phyloP scores from a whole-genome alignment of 2,329 filamentous ascomycete species.

The Cryphonectria nitschkei region DNA sequence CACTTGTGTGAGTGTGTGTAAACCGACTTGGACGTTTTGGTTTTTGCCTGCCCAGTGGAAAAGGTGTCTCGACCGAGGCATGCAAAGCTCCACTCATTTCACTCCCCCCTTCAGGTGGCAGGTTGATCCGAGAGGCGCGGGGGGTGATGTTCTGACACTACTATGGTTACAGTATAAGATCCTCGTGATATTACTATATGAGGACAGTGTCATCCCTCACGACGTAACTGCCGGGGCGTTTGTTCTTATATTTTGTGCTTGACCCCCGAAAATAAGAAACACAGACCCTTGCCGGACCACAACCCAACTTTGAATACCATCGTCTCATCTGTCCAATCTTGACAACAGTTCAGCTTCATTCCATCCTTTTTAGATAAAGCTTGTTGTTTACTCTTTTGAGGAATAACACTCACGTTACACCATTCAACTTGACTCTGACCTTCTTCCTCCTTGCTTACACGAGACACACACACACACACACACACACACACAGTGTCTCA shows the following conservation, averaged over 20 bases:
- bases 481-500: background rate
- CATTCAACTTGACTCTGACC: background rate
- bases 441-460: background rate
- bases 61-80: background rate
- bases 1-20: no score
- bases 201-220: background rate
- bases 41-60: background rate
- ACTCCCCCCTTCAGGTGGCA: background rate
- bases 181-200: background rate
- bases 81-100: background rate
- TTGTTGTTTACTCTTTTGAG: background rate
- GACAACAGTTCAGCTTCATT: background rate
- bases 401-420: background rate
- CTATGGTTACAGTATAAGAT: background rate
- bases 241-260: background rate
- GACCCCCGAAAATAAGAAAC: background rate
- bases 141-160: background rate
- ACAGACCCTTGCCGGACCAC: background rate
- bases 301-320: background rate
- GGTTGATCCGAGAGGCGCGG: background rate
- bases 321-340: background rate
- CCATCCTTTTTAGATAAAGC: no score
- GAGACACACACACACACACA: background rate
- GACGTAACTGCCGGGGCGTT: background rate
- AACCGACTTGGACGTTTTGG: no score